Base-by-base conservation (phyloP, 2,329 filamentous ascomycete genomes). In the Pseudopyrenochaeta lycopersici region DNA sequence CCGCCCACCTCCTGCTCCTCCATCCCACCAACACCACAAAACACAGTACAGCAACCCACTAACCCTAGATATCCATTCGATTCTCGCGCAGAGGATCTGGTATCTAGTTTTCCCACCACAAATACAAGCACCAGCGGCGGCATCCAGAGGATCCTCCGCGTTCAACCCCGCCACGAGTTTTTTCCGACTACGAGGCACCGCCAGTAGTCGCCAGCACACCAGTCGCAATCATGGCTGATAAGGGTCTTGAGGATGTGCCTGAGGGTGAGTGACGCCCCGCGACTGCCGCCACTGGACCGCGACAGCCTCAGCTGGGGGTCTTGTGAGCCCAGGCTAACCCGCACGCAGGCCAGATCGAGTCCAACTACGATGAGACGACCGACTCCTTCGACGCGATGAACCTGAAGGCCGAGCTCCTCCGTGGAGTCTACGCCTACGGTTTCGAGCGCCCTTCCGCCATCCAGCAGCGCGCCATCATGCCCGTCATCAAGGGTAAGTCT, bases 361-460 rank as follows among this genome's bases (percentile, higher is more conserved):
- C 93, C 79, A 99, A 99, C 91, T 99, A 98, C 85, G 95, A 99
- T 87, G 93, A 98, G 88, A 93, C 94, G 76, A 94, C 95, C 82
- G 96, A 99, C 84, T 97, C 92, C 60, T 99, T 99, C 84, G 95
- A 99, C 83, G 87, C 93, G 74, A 99, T 99, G 95, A 89, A 88
- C 83, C 88, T 99, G 76, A 97, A 96, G 88, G 78, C 92, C 66
- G 95, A 99, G 86, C 90, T 99, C 77, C 92, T 99, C 78, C 92
- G 95, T 83, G 95, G 91, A 85, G 92, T 99, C 80, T 99, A 98
- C 82, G 95, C 95, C 79, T 99, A 99, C 81, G 95, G 95, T 90
- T 99, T 99, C 85, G 95, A 99, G 88, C 93, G 95, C 71, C 95
- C 95, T 63, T 99, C 95, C 83, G 94, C 95, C 80, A 99, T 99